phyloP scores from a whole-genome alignment of 2,329 filamentous ascomycete species.

The Ophiosphaerella herpotricha region DNA sequence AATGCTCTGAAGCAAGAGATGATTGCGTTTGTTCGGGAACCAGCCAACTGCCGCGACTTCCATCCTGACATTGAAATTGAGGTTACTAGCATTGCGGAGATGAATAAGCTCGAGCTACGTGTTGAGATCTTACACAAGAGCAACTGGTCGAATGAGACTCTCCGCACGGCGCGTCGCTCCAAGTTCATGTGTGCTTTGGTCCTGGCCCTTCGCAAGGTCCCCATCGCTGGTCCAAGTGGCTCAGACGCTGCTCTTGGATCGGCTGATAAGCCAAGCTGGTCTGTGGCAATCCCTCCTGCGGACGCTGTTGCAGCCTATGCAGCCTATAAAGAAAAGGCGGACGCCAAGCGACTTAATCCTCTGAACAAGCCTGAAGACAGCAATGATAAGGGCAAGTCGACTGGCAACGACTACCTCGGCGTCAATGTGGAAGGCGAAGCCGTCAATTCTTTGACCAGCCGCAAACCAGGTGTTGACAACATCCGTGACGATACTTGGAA shows the following conservation, averaged over 20 bases:
- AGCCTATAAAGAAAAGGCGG: slow-evolving; percentile 54
- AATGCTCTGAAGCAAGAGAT: slow-evolving; percentile 84
- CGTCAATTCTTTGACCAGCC: slow-evolving; percentile 51
- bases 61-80: slow-evolving; percentile 80
- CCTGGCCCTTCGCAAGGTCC: slow-evolving; percentile 81
- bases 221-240: slow-evolving; percentile 81
- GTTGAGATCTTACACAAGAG: slow-evolving; percentile 86
- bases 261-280: slow-evolving; percentile 76
- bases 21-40: slow-evolving; percentile 78
- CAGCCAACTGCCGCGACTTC: slow-evolving; percentile 91
- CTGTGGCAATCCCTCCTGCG: slow-evolving; percentile 73
- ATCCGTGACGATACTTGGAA: slow-evolving; percentile 53
- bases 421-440: slow-evolving; percentile 44
- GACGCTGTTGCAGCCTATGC: slow-evolving; percentile 68
- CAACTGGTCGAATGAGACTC: slow-evolving; percentile 69
- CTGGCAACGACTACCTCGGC: slow-evolving; percentile 41
- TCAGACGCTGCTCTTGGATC: slow-evolving; percentile 66
- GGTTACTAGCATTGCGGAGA: slow-evolving; percentile 76
- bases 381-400: slow-evolving; percentile 36
- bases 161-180: slow-evolving; percentile 79
- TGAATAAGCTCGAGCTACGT: slow-evolving; percentile 84
- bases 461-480: slow-evolving; percentile 49
- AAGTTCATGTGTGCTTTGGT: slow-evolving; percentile 98
- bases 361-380: slow-evolving; percentile 35
- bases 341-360: slow-evolving; percentile 69